Percentiles rank a stretch among this genome's conserved stretches.
Conservation (phyloP, 345 rosid genomes). For the Moricandia arvensis region DNA sequence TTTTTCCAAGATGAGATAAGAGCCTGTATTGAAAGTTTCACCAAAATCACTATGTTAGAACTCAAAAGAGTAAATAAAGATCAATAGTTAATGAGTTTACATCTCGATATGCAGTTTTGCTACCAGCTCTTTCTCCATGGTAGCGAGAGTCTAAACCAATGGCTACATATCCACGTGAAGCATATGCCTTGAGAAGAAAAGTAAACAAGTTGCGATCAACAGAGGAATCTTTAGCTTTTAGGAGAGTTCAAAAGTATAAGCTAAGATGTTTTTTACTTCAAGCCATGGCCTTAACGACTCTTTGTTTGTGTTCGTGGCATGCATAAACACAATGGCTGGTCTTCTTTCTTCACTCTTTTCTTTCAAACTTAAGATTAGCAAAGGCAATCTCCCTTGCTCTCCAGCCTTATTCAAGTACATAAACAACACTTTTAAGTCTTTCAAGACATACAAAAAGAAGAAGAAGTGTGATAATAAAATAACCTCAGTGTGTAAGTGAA, state of each 20-base stretch:
- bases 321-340: conserved; percentile 86
- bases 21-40: conserved; percentile 52
- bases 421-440: neutral
- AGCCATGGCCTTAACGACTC: conserved; percentile 91
- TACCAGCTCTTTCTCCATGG: conserved; percentile 80
- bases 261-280: conserved; percentile 45
- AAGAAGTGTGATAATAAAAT: neutral
- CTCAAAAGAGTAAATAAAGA: neutral
- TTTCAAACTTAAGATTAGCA: conserved; percentile 67
- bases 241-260: neutral
- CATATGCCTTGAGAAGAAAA: conserved; percentile 58
- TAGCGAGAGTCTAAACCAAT: conserved; percentile 84
- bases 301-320: conserved; percentile 71
- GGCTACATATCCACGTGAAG: conserved; percentile 83
- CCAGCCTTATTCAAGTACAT: conserved; percentile 44
- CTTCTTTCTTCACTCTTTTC: conserved; percentile 39
- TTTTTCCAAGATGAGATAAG: conserved; percentile 81
- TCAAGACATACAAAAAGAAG: neutral
- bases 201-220: neutral
- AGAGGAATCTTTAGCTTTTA: neutral
- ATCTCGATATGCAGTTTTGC: conserved; percentile 63
- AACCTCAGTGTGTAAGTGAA: conserved; percentile 77
- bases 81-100: conserved; percentile 38
- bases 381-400: conserved; percentile 72
- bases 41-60: neutral